Evolutionary conservation across 345 rosid species (phyloP).

Genomic region (Rhodamnia argentea): DNA sequence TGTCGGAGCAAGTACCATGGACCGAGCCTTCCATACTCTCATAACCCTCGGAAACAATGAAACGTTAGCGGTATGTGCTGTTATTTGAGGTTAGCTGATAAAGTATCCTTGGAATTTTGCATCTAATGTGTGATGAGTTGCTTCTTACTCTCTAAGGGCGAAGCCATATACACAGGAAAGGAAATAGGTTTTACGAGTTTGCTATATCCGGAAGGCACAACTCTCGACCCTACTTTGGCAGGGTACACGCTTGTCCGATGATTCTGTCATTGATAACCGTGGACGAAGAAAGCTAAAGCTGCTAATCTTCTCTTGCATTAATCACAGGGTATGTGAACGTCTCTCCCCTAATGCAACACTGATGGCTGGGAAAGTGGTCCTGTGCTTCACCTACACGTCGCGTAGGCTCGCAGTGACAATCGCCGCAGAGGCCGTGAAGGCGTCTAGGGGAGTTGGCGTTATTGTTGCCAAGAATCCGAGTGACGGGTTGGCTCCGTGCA

Average conservation of each 20-base stretch:
- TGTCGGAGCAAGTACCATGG: conserved; percentile 48
- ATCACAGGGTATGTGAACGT: conserved; percentile 26
- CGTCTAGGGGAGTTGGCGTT: conserved; percentile 36
- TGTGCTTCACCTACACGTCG: conserved; percentile 28
- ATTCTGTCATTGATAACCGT: neutral
- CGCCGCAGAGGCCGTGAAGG: conserved; percentile 15
- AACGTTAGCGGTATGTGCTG: conserved; percentile 3
- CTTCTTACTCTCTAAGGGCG: conserved; percentile 32
- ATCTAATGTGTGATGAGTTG: neutral
- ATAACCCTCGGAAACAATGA: conserved; percentile 35
- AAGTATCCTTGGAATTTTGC: neutral
- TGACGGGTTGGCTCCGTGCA: conserved; percentile 21
- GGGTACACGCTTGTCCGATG: conserved; percentile 9
- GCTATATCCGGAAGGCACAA: conserved; percentile 25
- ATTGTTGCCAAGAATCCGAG: conserved; percentile 46
- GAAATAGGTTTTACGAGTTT: conserved; percentile 27
- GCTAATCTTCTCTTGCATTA: neutral
- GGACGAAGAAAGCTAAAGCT: neutral
- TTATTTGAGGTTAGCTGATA: neutral
- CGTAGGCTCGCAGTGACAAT: neutral
- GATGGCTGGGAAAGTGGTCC: conserved; percentile 42
- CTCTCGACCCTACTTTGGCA: conserved; percentile 16
- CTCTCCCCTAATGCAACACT: conserved; percentile 19
- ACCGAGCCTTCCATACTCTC: conserved; percentile 26
- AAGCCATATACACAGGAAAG: conserved; percentile 29